Conservation (phyloP, 2,329 filamentous ascomycete species). For the Pestalotiopsis sp. region DNA sequence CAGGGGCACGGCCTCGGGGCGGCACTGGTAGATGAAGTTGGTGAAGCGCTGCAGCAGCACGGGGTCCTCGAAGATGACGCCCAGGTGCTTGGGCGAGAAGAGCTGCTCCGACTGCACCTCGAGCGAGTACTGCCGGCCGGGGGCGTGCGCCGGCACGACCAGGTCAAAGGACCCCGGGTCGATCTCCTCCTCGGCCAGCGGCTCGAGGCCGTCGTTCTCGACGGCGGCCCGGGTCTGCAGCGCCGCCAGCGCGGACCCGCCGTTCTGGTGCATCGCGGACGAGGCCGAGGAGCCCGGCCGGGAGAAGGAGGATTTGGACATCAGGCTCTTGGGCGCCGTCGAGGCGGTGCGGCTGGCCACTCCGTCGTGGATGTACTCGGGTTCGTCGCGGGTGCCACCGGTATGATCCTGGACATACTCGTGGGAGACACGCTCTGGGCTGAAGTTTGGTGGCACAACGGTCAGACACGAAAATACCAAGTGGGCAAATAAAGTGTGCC, state of each 20-base stretch:
- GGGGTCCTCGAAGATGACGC: slow-evolving; percentile 66
- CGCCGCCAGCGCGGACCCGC: slow-evolving; percentile 17
- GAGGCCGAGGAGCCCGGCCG: slow-evolving; percentile 30
- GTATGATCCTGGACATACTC: slow-evolving; percentile 3
- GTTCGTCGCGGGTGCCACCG: slow-evolving; percentile 13
- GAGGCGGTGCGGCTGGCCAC: slow-evolving; percentile 23
- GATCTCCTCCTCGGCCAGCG: slow-evolving; percentile 38
- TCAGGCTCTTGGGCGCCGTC: slow-evolving; percentile 27
- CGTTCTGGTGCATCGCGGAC: slow-evolving; percentile 21
- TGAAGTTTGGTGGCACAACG: background rate
- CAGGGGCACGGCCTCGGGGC: slow-evolving; percentile 65
- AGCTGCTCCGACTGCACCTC: slow-evolving; percentile 67
- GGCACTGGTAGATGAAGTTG: slow-evolving; percentile 62
- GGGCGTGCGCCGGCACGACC: slow-evolving; percentile 41
- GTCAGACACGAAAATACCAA: background rate
- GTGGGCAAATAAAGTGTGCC: background rate
- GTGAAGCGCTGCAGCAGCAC: slow-evolving; percentile 67
- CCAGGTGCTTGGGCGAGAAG: slow-evolving; percentile 67
- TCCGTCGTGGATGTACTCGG: slow-evolving; percentile 18
- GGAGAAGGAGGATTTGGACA: slow-evolving; percentile 30
- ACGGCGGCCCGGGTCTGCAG: slow-evolving; percentile 28
- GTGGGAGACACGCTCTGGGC: background rate
- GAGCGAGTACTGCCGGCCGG: slow-evolving; percentile 50
- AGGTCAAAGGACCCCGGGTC: slow-evolving; percentile 44
- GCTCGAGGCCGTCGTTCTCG: slow-evolving; percentile 35